Conservation (phyloP, 2,329 filamentous ascomycete species). For the Trichothecium roseum region DNA sequence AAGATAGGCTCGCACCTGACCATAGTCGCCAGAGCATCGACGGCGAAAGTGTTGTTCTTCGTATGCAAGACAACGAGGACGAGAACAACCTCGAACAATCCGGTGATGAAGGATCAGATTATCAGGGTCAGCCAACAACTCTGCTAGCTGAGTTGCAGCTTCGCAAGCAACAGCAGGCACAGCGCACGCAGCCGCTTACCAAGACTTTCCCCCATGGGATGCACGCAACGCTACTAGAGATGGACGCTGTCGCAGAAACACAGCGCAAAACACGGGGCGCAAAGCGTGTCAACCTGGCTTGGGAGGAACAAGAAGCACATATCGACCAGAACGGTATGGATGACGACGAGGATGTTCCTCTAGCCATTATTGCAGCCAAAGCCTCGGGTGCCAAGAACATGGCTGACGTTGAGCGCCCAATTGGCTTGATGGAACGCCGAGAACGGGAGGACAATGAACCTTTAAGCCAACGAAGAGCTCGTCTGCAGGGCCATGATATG, state of each 20-base stretch:
- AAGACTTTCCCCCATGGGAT: slow-evolving; percentile 62
- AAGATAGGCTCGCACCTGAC: slow-evolving; percentile 7
- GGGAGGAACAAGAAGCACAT: slow-evolving; percentile 60
- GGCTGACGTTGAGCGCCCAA: slow-evolving; percentile 49
- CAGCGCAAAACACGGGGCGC: slow-evolving; percentile 65
- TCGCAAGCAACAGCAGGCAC: slow-evolving; percentile 79
- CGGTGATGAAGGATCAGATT: slow-evolving; percentile 37
- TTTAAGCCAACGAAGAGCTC: slow-evolving; percentile 63
- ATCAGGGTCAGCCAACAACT: slow-evolving; percentile 72
- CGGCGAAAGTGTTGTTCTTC: slow-evolving; percentile 14
- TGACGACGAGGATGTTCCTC: slow-evolving; percentile 77
- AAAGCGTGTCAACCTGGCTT: slow-evolving; percentile 76
- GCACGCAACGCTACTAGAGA: slow-evolving; percentile 79
- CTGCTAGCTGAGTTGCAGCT: slow-evolving; percentile 85
- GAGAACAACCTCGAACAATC: slow-evolving; percentile 31
- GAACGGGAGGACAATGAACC: slow-evolving; percentile 91
- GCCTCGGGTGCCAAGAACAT: slow-evolving; percentile 40
- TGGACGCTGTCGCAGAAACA: slow-evolving; percentile 82
- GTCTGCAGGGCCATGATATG: slow-evolving; percentile 54
- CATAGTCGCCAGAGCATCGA: slow-evolving; percentile 12
- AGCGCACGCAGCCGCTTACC: slow-evolving; percentile 56
- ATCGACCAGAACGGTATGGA: slow-evolving; percentile 35
- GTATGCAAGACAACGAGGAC: slow-evolving; percentile 25
- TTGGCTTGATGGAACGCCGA: slow-evolving; percentile 69
- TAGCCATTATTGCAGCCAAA: slow-evolving; percentile 65